Percentiles rank a stretch among this genome's conserved stretches.
These are phyloP conservation scores for Hymenoscyphus albidus DNA, from an alignment of 2,329 filamentous ascomycete genomes.

Conservation along the genomic window DNA sequence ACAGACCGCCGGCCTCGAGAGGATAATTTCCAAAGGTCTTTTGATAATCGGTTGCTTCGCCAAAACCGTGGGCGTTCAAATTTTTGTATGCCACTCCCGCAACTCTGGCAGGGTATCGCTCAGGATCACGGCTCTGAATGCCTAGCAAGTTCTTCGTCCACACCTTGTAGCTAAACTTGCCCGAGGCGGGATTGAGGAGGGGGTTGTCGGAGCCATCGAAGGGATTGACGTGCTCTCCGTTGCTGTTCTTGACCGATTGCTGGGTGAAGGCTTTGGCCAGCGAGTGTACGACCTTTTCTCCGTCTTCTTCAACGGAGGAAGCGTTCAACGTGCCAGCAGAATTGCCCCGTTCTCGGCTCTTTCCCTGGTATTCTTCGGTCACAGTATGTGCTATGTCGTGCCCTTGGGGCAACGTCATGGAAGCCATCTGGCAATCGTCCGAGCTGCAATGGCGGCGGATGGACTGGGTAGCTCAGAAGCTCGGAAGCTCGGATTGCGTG, in stretches of 20 bases:
- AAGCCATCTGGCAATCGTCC: background rate
- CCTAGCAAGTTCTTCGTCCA: constrained; percentile 59
- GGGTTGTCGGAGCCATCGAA: constrained; percentile 48
- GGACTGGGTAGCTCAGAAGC: background rate
- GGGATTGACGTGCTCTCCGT: constrained; percentile 42
- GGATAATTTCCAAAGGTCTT: constrained; percentile 60
- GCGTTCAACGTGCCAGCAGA: background rate
- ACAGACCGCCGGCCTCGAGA: constrained; percentile 45
- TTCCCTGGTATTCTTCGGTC: background rate
- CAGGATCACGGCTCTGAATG: constrained; percentile 42
- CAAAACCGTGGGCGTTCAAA: constrained; percentile 66
- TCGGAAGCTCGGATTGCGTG: background rate
- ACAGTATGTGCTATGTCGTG: background rate
- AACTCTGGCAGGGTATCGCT: constrained; percentile 54
- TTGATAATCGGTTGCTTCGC: constrained; percentile 67
- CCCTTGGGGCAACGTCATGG: background rate
- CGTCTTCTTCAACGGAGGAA: constrained; percentile 17
- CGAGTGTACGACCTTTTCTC: constrained; percentile 24
- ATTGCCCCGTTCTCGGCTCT: background rate
- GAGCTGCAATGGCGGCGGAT: background rate
- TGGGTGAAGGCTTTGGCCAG: constrained; percentile 29
- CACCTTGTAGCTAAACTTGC: constrained; percentile 50
- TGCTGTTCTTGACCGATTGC: constrained; percentile 23
- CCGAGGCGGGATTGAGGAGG: constrained; percentile 50
- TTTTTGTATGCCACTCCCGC: constrained; percentile 65